These are phyloP conservation scores for Fusarium siculi DNA, from an alignment of 2,329 filamentous ascomycete species.

Conservation along the genomic window DNA sequence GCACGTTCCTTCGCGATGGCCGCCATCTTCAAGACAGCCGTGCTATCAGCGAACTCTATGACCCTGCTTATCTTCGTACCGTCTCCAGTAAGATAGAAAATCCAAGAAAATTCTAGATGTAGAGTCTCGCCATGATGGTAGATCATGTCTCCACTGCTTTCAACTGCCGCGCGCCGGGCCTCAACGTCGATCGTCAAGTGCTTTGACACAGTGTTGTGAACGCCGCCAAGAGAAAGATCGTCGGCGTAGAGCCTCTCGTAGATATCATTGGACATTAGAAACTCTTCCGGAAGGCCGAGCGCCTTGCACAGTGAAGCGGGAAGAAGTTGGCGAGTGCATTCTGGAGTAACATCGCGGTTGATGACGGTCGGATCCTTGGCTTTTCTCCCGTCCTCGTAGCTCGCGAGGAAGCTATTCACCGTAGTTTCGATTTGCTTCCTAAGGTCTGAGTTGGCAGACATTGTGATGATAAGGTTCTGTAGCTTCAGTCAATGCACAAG, in stretches of 20 bases:
- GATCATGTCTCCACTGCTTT: conserved; percentile 13
- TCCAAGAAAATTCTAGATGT: conserved; percentile 10
- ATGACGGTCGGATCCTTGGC: conserved; percentile 9
- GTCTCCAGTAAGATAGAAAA: conserved; percentile 14
- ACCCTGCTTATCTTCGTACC: conserved; percentile 24
- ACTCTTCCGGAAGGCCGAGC: conserved; percentile 2
- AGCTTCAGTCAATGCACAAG: background rate
- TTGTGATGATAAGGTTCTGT: background rate
- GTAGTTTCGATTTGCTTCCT: conserved; percentile 21
- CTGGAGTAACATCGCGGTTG: conserved; percentile 20
- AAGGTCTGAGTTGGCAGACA: conserved; percentile 2
- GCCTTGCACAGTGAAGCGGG: conserved; percentile 10
- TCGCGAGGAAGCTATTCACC: conserved; percentile 6
- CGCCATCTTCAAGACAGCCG: background rate
- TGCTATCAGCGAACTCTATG: conserved; percentile 23
- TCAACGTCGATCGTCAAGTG: conserved; percentile 17
- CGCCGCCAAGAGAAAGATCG: conserved; percentile 15
- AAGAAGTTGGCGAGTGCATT: conserved; percentile 26
- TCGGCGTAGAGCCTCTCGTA: conserved; percentile 14
- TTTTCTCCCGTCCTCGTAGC: conserved; percentile 22
- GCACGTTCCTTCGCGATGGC: background rate
- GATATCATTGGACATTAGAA: conserved; percentile 13
- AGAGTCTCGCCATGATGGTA: conserved; percentile 14
- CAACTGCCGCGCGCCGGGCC: conserved; percentile 9
- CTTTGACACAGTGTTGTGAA: background rate